These are phyloP conservation scores for Solanum appendiculatum DNA, from an alignment of 257 asterid genomes.

Conservation along the genomic window DNA sequence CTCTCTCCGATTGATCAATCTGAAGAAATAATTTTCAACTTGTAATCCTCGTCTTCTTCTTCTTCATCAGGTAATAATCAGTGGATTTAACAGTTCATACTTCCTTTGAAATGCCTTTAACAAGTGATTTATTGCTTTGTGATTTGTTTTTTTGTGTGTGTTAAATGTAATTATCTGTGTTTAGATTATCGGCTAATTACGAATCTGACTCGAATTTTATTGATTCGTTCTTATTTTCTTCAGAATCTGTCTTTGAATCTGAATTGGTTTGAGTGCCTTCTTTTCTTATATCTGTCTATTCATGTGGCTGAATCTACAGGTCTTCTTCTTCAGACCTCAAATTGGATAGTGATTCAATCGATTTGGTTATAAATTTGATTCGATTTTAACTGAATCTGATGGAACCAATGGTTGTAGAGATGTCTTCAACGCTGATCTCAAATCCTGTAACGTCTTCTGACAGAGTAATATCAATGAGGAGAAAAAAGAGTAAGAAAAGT, in stretches of 20 bases:
- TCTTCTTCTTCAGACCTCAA: background rate
- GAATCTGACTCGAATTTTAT: background rate
- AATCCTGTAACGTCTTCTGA: background rate
- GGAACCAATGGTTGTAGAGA: conserved; percentile 2
- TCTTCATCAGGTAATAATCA: background rate
- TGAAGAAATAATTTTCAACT: background rate
- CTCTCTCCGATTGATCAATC: background rate
- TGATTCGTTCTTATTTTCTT: background rate
- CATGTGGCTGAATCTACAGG: conserved; percentile 6
- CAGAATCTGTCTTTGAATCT: background rate
- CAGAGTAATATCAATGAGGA: background rate
- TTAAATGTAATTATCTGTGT: background rate
- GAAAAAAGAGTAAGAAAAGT: conserved; percentile 1
- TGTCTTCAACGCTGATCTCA: background rate
- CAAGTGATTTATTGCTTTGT: background rate
- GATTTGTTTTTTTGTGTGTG: background rate
- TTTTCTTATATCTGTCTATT: background rate
- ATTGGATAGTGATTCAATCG: background rate
- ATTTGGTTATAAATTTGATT: background rate
- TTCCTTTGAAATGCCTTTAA: background rate
- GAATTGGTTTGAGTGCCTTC: background rate
- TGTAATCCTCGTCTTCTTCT: background rate
- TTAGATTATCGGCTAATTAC: background rate
- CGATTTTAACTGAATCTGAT: background rate
- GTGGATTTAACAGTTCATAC: background rate